Conservation (phyloP, 1,284 basidiomycete species). For the Thecaphora thlaspeos region DNA sequence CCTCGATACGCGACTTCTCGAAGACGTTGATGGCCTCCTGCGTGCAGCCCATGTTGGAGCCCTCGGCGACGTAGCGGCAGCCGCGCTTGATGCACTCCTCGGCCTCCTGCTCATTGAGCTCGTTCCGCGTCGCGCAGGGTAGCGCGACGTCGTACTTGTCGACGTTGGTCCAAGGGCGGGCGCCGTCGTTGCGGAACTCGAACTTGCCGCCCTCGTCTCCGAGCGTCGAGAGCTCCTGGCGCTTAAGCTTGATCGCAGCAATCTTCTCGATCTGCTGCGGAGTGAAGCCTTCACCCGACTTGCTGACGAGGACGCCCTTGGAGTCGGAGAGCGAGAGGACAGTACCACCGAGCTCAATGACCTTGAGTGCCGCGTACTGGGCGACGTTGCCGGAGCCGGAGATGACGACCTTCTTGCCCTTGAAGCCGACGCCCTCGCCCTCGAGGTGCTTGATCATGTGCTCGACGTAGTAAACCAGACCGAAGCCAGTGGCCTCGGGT, state of each 20-base stretch:
- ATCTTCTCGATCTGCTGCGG: constrained; percentile 58
- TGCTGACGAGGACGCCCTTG: constrained; percentile 69
- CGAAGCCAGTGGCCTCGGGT: constrained; percentile 64
- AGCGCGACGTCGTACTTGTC: constrained; percentile 69
- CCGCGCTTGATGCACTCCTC: constrained; percentile 71
- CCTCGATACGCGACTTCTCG: constrained; percentile 65
- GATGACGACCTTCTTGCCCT: constrained; percentile 68
- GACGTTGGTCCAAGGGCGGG: constrained; percentile 74
- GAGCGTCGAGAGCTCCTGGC: constrained; percentile 60
- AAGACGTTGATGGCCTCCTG: constrained; percentile 72
- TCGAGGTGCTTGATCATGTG: constrained; percentile 63
- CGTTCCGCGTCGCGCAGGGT: constrained; percentile 77
- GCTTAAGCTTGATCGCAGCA: constrained; percentile 67
- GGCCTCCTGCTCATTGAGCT: constrained; percentile 71
- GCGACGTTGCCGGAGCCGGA: constrained; percentile 71
- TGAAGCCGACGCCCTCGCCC: constrained; percentile 57
- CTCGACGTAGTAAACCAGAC: constrained; percentile 75
- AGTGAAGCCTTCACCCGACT: constrained; percentile 60
- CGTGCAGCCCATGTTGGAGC: constrained; percentile 64
- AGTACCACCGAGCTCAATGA: constrained; percentile 73
- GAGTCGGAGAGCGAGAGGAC: constrained; percentile 79
- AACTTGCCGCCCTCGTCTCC: constrained; percentile 27
- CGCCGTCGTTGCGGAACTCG: constrained; percentile 54
- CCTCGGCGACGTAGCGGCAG: constrained; percentile 73
- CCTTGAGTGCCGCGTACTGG: constrained; percentile 76